These are phyloP conservation scores for Agaricus bisporus DNA, from an alignment of 768 basidiomycete genomes.

Conservation along the genomic window DNA sequence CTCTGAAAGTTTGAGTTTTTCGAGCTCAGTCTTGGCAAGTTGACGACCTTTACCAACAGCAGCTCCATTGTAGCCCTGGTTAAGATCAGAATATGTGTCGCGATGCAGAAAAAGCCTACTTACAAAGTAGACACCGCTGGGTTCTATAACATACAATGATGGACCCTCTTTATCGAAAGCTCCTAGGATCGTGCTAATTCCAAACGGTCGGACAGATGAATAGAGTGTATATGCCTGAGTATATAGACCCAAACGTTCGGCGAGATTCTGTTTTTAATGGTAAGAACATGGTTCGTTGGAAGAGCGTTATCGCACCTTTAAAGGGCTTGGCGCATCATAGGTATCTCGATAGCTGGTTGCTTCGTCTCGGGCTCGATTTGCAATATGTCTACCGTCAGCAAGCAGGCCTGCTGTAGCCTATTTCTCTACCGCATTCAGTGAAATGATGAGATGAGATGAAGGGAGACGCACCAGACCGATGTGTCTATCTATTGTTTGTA, in stretches of 20 bases:
- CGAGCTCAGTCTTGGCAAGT: conserved; percentile 95
- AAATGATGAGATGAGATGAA: not conserved
- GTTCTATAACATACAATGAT: conserved; percentile 84
- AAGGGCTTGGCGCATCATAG: conserved; percentile 67
- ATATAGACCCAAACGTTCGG: conserved; percentile 82
- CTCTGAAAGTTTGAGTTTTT: conserved; percentile 86
- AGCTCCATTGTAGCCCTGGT: conserved; percentile 88
- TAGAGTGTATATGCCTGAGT: conserved; percentile 96
- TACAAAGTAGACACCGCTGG: conserved; percentile 88
- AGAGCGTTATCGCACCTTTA: conserved; percentile 55
- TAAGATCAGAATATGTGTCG: not conserved
- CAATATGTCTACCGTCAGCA: conserved; percentile 88
- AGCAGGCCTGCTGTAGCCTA: conserved; percentile 92
- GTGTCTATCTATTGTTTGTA: conserved; percentile 90
- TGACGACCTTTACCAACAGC: conserved; percentile 99
- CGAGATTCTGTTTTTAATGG: conserved; percentile 23
- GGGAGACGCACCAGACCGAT: conserved; percentile 70
- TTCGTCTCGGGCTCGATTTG: conserved; percentile 81
- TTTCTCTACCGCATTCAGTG: conserved; percentile 7
- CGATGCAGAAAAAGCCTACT: conserved; percentile 20
- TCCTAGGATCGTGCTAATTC: conserved; percentile 88
- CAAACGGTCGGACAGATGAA: conserved; percentile 96
- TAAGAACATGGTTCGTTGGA: not conserved
- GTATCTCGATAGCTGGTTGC: conserved; percentile 64
- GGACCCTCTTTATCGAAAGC: conserved; percentile 88